phyloP scores from a whole-genome alignment of 148 eudicot species.

The Heliamphora exappendiculata region DNA sequence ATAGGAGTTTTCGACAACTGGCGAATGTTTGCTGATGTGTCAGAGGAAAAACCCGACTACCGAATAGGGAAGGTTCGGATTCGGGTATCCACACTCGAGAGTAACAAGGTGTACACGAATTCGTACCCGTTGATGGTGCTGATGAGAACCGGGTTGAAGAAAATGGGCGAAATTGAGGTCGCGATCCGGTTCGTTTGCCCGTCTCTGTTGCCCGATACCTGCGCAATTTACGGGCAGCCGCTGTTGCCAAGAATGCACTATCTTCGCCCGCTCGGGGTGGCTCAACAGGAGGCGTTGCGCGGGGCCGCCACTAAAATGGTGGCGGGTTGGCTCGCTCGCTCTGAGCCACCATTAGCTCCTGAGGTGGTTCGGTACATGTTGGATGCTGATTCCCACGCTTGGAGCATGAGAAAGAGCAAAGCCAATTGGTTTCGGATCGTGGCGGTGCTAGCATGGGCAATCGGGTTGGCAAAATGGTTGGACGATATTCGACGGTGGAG shows the following conservation, averaged over 20 bases:
- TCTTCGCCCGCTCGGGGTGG: constrained; percentile 82
- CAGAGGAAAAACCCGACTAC: constrained; percentile 65
- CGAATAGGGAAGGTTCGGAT: constrained; percentile 78
- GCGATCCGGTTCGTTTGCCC: constrained; percentile 87
- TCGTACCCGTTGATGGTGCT: constrained; percentile 77
- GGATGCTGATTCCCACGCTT: constrained; percentile 80
- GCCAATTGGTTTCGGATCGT: constrained; percentile 91
- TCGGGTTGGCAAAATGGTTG: constrained; percentile 88
- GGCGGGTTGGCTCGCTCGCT: constrained; percentile 69
- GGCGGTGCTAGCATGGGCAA: constrained; percentile 75
- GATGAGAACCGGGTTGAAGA: constrained; percentile 56
- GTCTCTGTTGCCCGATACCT: constrained; percentile 71
- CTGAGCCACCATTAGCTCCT: constrained; percentile 85
- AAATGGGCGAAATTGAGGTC: constrained; percentile 90
- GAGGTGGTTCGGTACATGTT: constrained; percentile 86
- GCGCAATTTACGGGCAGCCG: constrained; percentile 77
- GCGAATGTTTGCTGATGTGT: constrained; percentile 55
- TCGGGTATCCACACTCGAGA: constrained; percentile 84
- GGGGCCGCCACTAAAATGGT: constrained; percentile 83
- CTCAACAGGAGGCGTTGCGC: constrained; percentile 88
- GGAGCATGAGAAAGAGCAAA: constrained; percentile 98
- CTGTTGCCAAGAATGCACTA: constrained; percentile 87
- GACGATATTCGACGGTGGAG: constrained; percentile 77
- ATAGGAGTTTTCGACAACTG: constrained; percentile 91
- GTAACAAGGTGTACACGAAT: constrained; percentile 75